Evolutionary conservation across 192 early-diverging fungal genomes (phyloP).

Genomic region (Rhizophagus clarus): DNA sequence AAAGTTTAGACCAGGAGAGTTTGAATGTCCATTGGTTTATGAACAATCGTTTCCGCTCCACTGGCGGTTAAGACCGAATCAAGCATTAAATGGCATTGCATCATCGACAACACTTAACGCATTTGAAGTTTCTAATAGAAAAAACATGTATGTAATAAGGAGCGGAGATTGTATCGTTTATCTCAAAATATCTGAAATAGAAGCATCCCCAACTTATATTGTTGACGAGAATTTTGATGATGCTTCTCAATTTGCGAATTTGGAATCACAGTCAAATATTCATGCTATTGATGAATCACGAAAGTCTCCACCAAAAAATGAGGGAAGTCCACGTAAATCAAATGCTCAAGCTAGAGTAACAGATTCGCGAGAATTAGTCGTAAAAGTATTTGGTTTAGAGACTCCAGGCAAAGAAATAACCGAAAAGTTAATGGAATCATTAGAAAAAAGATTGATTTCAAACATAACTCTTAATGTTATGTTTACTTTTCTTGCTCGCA

Average conservation of each 20-base stretch:
- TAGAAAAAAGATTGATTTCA: constrained; percentile 64
- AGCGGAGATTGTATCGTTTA: constrained; percentile 61
- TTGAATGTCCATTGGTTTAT: constrained; percentile 72
- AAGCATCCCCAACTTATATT: background rate
- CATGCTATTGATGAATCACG: constrained; percentile 28
- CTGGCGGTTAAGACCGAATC: constrained; percentile 69
- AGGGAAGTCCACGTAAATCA: constrained; percentile 36
- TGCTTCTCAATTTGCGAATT: constrained; percentile 32
- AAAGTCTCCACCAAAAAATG: constrained; percentile 36
- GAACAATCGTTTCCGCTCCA: constrained; percentile 67
- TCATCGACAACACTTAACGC: constrained; percentile 54
- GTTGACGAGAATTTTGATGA: constrained; percentile 38
- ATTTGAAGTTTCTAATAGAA: constrained; percentile 71
- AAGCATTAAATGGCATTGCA: constrained; percentile 64
- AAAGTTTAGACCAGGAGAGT: constrained; percentile 58
- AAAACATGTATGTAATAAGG: constrained; percentile 71
- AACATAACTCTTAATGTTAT: constrained; percentile 66
- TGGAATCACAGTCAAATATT: background rate
- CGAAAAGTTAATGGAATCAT: constrained; percentile 58
- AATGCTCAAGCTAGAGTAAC: constrained; percentile 31
- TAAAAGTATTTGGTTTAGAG: constrained; percentile 79
- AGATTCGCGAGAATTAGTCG: constrained; percentile 55
- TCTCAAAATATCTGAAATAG: constrained; percentile 51
- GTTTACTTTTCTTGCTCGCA: constrained; percentile 67
- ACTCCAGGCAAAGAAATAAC: constrained; percentile 53